Base-by-base conservation (phyloP, 352 stramenopile genomes). In the Phytophthora sansomeana region DNA sequence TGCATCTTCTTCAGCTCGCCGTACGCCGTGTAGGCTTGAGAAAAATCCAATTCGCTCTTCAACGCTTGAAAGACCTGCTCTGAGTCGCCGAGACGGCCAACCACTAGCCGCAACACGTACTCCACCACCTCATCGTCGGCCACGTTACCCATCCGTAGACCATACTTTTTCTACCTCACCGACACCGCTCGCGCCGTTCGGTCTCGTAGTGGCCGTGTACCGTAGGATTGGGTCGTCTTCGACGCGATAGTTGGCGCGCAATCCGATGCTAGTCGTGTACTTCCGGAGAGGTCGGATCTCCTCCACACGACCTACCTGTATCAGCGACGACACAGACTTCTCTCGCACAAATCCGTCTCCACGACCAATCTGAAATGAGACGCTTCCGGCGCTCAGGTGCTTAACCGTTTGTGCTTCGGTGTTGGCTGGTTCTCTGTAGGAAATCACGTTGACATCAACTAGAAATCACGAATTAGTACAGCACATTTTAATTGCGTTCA, bases 171-270 rank as follows among this genome's bases (percentile, higher is more conserved):
- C 13, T 41, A 57, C 36, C 10, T 69, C 58, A 30, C 39, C 36
- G 10, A 19, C 64, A 26, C 65, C 69, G n/a, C 63, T 58, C 30
- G 75, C 69, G 33, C 82, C 66, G 35, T 17, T 49, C 35, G 53
- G 43, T 19, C 77, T 80, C 57, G 83, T 83, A 26, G 74, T 88
- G 1, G 86, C 77, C 5, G 87, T 68, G 60, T 85, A 89, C 8
- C 74, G 72, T n/a, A 96, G 38, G 41, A 89, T 77, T 9, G 79
- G 74, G 58, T 96, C 77, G 59, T 96, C 87, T 14, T 90, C 80
- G 6, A 78, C 72, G 7, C 60, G 67, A 56, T 73, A 69, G 32
- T 66, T 76, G 32, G 77, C 58, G 36, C 72, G 63, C n/a, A 92
- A n/a, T 6, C 67, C 71, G 47, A 85, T 67, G 36, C 66, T 80